Evolutionary conservation across 1,284 basidiomycete species (phyloP), one percentile per base, ranked within the genome.

Genomic region (Microbotryum silenes-acaulis): DNA sequence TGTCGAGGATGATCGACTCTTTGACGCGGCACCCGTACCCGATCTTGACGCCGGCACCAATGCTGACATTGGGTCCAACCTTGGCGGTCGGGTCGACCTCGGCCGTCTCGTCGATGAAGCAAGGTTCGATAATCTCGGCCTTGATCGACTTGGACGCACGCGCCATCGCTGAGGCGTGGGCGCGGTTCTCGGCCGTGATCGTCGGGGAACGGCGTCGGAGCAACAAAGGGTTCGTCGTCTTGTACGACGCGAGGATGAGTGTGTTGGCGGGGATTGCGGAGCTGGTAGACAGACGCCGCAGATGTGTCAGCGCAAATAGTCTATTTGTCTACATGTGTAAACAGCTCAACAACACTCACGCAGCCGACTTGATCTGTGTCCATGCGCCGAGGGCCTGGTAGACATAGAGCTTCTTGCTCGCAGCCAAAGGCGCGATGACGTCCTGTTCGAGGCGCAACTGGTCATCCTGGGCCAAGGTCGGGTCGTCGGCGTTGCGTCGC

Each of bases 281-380:
- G 12, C 77, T 78, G 52, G 6, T 16, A 12, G 5, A 51, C 48
- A 20, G 21, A 29, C 20, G n/a, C 12, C 25, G 29, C 10, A 7
- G 14, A 54, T 25, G 23, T 33, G 8, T n/a, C 6, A 18, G 45
- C 14, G 27, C 27, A 23, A 10, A 37, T 25, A 29, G 21, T n/a
- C 25, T 48, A 21, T 18, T 48, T 23, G 4, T 48, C 47, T 25
- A 12, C 16, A 48, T 51, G 6, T 47, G 42, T n/a, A 23, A 23
- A 23, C 23, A 23, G 25, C 18, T 53, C 18, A 49, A 20, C 23
- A 4, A 14, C 16, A 72, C 75, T 66, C 65, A 78, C 74, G 77
- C 79, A 51, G 79, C 79, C 21, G 76, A 76, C 75, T 81, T 81
- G 74, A 81, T 79, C 66, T 80, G 79, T 42, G 77, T 72, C 79